Base-by-base conservation (phyloP, 331 rosid species). In the Pyrus hybrid region DNA sequence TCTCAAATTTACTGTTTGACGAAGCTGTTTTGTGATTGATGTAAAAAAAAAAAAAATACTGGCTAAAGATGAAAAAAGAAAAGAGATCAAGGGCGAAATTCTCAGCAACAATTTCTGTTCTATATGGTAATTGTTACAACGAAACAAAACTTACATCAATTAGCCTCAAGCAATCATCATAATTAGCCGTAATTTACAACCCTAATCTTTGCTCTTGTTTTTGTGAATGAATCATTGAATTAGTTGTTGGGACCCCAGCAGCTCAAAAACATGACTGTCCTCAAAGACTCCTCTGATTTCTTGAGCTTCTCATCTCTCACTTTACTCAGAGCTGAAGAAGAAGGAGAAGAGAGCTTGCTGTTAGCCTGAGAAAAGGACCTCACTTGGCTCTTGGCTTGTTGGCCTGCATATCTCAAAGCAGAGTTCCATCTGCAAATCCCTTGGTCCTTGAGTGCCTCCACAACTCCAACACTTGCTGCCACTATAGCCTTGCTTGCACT, bases 381-480 rank as follows among this genome's bases (percentile, higher is more conserved):
- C 29, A 77, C 9, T 6, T 57, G 69, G 51, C 4, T 57, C 26
- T 68, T 77, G 69, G 75, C 75, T 26, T 77, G 69, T 16, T 68
- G 68, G 23, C 62, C 70, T 12, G 17, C 45, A 14, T 49, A 28
- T 21, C 80, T 57, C 6, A 68, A 4, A 17, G 62, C 37, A 32
- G 28, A 9, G 56, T 67, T 76, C 80, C 80, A 67, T n/a, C 70
- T 57, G 75, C 75, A 77, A 14, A 77, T 57, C 43, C 75, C 80
- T 68, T 77, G 80, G 29, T 77, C 80, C 75, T 77, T 77, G 75
- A 77, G n/a, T 29, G 80, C 80, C 63, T 58, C 80, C 63, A 77
- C 73, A 28, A 77, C 70, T 45, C 80, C 80, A 28, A 77, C 80
- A 26, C 80, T 77, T 41, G 80, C 80, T 14, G 88, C 93, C 51